Evolutionary conservation across 768 basidiomycete species (phyloP).

Genomic region (Tephrocybe sp.): DNA sequence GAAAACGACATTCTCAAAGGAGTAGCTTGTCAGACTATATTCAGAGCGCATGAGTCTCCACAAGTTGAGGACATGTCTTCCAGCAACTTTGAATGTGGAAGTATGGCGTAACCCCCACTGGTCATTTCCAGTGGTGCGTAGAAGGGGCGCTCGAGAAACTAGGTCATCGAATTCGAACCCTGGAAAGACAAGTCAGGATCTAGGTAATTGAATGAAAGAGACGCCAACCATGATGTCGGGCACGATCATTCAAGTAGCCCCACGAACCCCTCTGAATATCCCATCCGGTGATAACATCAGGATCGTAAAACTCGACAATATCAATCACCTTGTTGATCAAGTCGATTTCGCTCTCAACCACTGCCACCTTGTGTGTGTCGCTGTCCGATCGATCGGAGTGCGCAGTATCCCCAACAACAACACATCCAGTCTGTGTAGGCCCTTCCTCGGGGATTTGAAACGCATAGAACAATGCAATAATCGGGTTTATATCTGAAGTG

Average conservation of each 20-base stretch:
- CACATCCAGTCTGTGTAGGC: slow-evolving; percentile 42
- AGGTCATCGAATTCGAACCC: slow-evolving; percentile 73
- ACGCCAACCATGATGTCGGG: slow-evolving; percentile 52
- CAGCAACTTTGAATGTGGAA: slow-evolving; percentile 81
- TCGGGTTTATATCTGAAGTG: slow-evolving; percentile 62
- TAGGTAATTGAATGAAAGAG: background rate
- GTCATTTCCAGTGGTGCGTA: slow-evolving; percentile 40
- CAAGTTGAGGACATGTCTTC: slow-evolving; percentile 89
- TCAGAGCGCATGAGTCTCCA: slow-evolving; percentile 94
- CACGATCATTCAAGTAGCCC: slow-evolving; percentile 85
- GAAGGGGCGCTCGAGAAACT: slow-evolving; percentile 72
- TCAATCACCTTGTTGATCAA: slow-evolving; percentile 79
- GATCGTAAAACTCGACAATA: slow-evolving; percentile 74
- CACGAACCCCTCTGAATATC: slow-evolving; percentile 87
- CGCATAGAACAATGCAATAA: slow-evolving; percentile 73
- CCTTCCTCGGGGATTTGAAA: slow-evolving; percentile 53
- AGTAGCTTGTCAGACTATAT: slow-evolving; percentile 72
- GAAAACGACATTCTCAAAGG: slow-evolving; percentile 88
- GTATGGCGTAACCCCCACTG: slow-evolving; percentile 75
- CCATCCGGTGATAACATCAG: slow-evolving; percentile 92
- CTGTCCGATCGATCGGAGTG: slow-evolving; percentile 44
- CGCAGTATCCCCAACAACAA: slow-evolving; percentile 50
- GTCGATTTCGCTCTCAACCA: slow-evolving; percentile 72
- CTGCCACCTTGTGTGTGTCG: slow-evolving; percentile 42
- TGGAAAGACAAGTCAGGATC: slow-evolving; percentile 27